Evolutionary conservation across 2,329 filamentous ascomycete genomes (phyloP).

Genomic region (Fusarium sp.): DNA sequence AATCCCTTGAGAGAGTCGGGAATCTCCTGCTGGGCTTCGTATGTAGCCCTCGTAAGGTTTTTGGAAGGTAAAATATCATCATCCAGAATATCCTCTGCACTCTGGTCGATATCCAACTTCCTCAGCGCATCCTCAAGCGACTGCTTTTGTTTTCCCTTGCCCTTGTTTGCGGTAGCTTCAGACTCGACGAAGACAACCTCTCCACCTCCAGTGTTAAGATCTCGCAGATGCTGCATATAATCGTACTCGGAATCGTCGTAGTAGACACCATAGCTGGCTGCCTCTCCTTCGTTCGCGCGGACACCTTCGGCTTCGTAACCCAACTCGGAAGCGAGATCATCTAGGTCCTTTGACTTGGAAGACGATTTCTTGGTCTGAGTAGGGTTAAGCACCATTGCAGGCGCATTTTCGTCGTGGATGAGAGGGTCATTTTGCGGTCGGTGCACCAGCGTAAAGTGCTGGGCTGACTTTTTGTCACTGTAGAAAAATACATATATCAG

Average conservation of each 20-base stretch:
- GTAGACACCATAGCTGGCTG: constrained; percentile 92
- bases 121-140: constrained; percentile 85
- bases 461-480: constrained; percentile 87
- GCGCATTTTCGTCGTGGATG: constrained; percentile 90
- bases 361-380: constrained; percentile 57
- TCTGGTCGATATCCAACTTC: constrained; percentile 67
- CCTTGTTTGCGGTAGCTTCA: constrained; percentile 70
- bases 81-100: constrained; percentile 70
- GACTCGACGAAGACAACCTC: constrained; percentile 86
- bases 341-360: constrained; percentile 71
- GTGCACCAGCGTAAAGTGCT: constrained; percentile 94
- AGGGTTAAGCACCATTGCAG: constrained; percentile 89
- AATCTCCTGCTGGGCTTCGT: constrained; percentile 92
- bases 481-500: constrained; percentile 17
- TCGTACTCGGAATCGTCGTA: constrained; percentile 97
- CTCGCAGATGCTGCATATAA: constrained; percentile 98
- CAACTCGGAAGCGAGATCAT: constrained; percentile 81
- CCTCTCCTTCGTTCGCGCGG: constrained; percentile 93
- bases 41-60: constrained; percentile 79
- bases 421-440: constrained; percentile 97
- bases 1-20: constrained; percentile 93
- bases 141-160: constrained; percentile 79
- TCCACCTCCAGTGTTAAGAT: constrained; percentile 79
- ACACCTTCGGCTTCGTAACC: constrained; percentile 73
- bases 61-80: constrained; percentile 82